phyloP scores from a whole-genome alignment of 805 yeast species.

The Teunomyces funiuensis region DNA sequence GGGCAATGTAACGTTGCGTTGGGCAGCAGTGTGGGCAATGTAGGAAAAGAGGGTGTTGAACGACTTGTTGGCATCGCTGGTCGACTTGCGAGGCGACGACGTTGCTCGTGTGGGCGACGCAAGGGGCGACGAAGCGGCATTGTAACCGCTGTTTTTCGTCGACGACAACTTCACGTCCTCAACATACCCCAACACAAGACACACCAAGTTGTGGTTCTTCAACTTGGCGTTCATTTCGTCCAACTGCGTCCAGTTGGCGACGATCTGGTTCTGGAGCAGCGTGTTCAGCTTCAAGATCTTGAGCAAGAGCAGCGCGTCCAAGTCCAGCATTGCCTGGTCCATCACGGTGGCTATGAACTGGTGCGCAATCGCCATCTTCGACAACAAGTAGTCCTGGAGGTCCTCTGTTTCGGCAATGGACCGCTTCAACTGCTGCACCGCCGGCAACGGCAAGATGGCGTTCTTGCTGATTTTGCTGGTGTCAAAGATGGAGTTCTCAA shows the following conservation, averaged over 20 bases:
- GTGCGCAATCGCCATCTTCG: slow-evolving; percentile 31
- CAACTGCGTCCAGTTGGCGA: slow-evolving; percentile 25
- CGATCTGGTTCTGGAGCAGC: slow-evolving; percentile 29
- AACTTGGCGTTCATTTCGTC: slow-evolving; percentile 26
- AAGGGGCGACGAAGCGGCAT: slow-evolving; percentile 8
- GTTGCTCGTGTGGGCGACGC: slow-evolving; percentile 10
- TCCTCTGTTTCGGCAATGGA: slow-evolving; percentile 30
- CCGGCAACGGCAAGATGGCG: slow-evolving; percentile 31
- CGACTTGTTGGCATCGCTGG: slow-evolving; percentile 15
- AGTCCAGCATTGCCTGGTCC: slow-evolving; percentile 64
- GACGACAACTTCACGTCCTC: slow-evolving; percentile 38
- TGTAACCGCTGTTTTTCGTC: slow-evolving; percentile 3
- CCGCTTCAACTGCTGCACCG: slow-evolving; percentile 28
- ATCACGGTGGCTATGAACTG: slow-evolving; percentile 25
- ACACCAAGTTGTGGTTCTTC: slow-evolving; percentile 43
- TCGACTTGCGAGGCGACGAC: slow-evolving; percentile 4
- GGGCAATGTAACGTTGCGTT: slow-evolving; percentile 42
- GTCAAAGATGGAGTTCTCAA: slow-evolving; percentile 46
- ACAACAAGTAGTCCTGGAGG: slow-evolving; percentile 27
- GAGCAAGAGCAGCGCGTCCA: slow-evolving; percentile 29
- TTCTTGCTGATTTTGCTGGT: slow-evolving; percentile 33
- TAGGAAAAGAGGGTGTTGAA: slow-evolving; percentile 48
- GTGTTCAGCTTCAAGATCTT: slow-evolving; percentile 35
- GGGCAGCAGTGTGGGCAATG: slow-evolving; percentile 47
- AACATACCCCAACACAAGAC: slow-evolving; percentile 48